A percentile compares a stretch with the other conserved stretches of the same genome.
These are phyloP conservation scores for Colletotrichum chlorophyti DNA, from an alignment of 2,329 filamentous ascomycete genomes.

Conservation along the genomic window DNA sequence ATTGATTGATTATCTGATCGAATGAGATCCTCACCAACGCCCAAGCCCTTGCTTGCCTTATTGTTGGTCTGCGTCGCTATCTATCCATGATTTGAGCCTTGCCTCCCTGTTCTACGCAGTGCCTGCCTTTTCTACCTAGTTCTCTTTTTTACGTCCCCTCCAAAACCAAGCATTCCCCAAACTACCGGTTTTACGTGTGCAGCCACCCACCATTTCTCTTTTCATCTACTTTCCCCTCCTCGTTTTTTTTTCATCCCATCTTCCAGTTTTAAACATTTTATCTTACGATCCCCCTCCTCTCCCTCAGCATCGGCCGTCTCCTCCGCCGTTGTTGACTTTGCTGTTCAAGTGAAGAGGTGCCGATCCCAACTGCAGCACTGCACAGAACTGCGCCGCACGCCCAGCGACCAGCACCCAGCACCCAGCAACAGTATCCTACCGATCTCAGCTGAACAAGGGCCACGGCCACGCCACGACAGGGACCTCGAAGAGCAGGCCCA, in stretches of 20 bases:
- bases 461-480: too few relatives aligned
- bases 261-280: neutral
- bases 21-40: neutral
- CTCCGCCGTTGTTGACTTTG: too few relatives aligned
- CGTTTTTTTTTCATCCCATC: conserved; percentile 21
- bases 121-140: neutral
- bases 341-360: neutral
- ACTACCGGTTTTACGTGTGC: neutral
- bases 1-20: conserved; percentile 5
- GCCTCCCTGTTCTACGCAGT: neutral
- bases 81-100: neutral
- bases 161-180: neutral
- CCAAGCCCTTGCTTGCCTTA: neutral
- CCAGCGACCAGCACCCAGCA: neutral
- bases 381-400: conserved; percentile 10
- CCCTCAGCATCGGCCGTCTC: too few relatives aligned
- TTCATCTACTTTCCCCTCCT: neutral
- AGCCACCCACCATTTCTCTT: neutral
- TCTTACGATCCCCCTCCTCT: too few relatives aligned
- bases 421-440: neutral
- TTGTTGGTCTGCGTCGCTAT: neutral
- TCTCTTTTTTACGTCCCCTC: neutral
- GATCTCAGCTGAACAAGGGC: conserved; percentile 9
- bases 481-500: conserved; percentile 11
- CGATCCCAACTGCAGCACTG: neutral